These are phyloP conservation scores for Fagopyrum esculentum DNA, from an alignment of 148 eudicot genomes.

Conservation along the genomic window DNA sequence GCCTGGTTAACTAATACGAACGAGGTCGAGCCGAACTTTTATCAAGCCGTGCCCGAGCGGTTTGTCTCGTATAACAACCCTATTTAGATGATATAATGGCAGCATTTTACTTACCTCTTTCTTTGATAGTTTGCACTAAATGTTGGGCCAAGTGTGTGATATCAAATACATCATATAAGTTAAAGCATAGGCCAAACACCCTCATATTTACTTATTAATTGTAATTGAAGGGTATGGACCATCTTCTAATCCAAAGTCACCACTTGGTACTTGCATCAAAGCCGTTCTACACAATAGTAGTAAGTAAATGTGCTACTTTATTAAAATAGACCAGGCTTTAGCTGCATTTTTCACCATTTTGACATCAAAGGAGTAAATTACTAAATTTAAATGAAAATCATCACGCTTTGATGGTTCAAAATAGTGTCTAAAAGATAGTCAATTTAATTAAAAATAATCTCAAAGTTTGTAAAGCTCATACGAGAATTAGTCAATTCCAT, in stretches of 20 bases:
- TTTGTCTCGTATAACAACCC: no score
- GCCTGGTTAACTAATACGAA: no score
- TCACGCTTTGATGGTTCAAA: not conserved
- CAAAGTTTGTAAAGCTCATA: not conserved
- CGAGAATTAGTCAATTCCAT: slow-evolving; percentile 9
- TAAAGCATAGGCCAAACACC: no score
- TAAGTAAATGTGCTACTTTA: not conserved
- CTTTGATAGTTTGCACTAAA: no score
- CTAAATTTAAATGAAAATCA: not conserved
- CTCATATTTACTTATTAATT: no score
- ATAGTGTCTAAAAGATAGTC: not conserved
- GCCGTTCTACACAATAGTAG: not conserved
- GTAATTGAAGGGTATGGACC: not conserved
- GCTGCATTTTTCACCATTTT: not conserved
- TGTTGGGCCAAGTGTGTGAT: no score
- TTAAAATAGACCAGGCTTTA: not conserved
- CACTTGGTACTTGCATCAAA: not conserved
- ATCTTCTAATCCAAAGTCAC: not conserved
- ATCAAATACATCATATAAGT: no score
- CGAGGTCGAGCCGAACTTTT: no score
- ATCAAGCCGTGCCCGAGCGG: no score
- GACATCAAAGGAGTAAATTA: not conserved
- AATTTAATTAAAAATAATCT: no score
- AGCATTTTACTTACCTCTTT: no score
- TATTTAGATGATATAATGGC: no score